Base-by-base conservation (phyloP, 2,329 filamentous ascomycete genomes). In the Sporothrix pallida region DNA sequence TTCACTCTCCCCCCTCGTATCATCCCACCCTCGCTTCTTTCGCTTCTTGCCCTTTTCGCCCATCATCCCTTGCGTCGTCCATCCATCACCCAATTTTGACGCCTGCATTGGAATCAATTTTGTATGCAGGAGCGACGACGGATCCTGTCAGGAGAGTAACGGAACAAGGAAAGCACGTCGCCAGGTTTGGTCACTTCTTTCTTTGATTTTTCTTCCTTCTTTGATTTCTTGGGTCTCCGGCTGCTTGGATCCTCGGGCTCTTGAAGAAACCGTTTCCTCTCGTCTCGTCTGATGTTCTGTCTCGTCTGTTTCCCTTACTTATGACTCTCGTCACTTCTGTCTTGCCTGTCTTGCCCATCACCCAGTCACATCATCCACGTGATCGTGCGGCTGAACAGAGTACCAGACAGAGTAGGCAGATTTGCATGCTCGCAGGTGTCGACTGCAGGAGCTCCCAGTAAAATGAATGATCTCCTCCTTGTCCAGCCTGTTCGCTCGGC, bases 41-140 rank as follows among this genome's bases (percentile, higher is more conserved):
- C 31, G 4, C 23, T 26, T 26, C 23, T 26, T 26, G 23, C 23
- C 23, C 23, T 26, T 26, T 1, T 26, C 3, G 31, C 31, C 31
- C 31, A 37, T 37, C 60, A 65, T 46, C 60, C 60, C 60, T 65
- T 65, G 60, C 60, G 60, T 65, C 42, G 60, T 65, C 1, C 1
- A n/a, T 9, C 17, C 37, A 12, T 44, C 58, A 46, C 60, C 60
- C 60, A 23, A 46, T 65, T 46, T 65, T 46, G 60, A 65, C 60
- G 44, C 37, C 9, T 46, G 60, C 60, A 65, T 63, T 15, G 37
- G n/a, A 65, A 46, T 44, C 31, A 44, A 44, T 44, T 46, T 3
- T 12, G 58, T 42, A 42, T 37, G 31, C 31, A 37, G 31, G 31
- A 37, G 31, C 2, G 58, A 4, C 56, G 15, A 60, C 31, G 13